Evolutionary conservation across 345 rosid species (phyloP).

Genomic region (Ceriops tagal): DNA sequence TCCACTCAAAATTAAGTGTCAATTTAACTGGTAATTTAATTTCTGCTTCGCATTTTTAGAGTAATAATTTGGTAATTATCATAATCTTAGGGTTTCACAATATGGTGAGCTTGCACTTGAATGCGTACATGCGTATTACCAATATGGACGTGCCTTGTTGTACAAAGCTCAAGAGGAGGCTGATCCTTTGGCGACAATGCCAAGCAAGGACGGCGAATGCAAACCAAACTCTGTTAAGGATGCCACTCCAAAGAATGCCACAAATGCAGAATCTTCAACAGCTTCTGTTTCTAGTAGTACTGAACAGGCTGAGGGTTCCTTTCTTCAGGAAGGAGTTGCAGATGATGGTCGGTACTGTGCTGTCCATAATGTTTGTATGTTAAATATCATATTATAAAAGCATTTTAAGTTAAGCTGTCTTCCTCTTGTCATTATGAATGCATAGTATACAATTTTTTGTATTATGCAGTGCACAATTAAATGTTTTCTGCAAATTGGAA

Average conservation of each 20-base stretch:
- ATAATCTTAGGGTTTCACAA: constrained; percentile 50
- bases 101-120: constrained; percentile 73
- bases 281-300: constrained; percentile 47
- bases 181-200: constrained; percentile 73
- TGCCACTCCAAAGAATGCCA: constrained; percentile 37
- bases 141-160: constrained; percentile 72
- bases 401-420: too few relatives aligned
- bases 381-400: too few relatives aligned
- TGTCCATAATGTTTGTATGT: too few relatives aligned
- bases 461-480: too few relatives aligned
- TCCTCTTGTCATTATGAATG: too few relatives aligned
- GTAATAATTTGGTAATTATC: not conserved
- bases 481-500: too few relatives aligned
- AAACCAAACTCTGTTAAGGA: constrained; percentile 41
- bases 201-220: constrained; percentile 57
- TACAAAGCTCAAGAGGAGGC: constrained; percentile 92
- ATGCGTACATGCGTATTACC: constrained; percentile 67
- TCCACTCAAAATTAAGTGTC: not conserved
- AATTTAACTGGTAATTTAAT: too few relatives aligned
- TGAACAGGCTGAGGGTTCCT: constrained; percentile 52
- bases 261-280: constrained; percentile 45
- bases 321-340: constrained; percentile 33
- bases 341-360: constrained; percentile 38
- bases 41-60: too few relatives aligned
- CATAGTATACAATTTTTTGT: too few relatives aligned